phyloP scores from a whole-genome alignment of 2,329 filamentous ascomycete genomes.

The Pseudogymnoascus sp. region DNA sequence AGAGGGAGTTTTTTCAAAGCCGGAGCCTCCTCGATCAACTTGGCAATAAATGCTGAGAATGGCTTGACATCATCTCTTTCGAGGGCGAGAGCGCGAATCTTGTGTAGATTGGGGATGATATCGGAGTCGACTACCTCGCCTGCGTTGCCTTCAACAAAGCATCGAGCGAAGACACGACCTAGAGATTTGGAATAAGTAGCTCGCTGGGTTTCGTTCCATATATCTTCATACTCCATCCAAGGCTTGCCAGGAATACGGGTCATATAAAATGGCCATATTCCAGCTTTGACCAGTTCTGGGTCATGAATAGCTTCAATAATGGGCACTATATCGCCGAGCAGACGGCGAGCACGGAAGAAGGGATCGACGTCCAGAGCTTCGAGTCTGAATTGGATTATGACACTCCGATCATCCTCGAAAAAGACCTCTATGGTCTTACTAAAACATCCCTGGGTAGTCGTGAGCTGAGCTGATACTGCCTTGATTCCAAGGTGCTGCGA shows the following conservation, averaged over 20 bases:
- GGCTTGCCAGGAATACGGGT: conserved; percentile 19
- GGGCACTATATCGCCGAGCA: conserved; percentile 20
- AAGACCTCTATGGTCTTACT: conserved; percentile 22
- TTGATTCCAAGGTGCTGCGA: conserved; percentile 12
- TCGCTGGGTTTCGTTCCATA: not conserved
- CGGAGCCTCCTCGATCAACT: not conserved
- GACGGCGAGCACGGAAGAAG: conserved; percentile 17
- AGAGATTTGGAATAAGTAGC: not conserved
- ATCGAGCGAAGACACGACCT: not conserved
- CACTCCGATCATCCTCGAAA: conserved; percentile 15
- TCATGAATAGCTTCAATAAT: conserved; percentile 16
- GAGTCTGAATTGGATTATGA: conserved; percentile 22
- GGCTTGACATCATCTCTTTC: conserved; percentile 1
- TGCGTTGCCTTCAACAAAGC: not conserved
- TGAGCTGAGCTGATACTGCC: conserved; percentile 17
- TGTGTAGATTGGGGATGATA: not conserved
- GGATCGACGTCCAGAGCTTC: conserved; percentile 18
- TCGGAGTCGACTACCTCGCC: not conserved
- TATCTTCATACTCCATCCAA: conserved; percentile 13
- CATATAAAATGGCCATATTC: conserved; percentile 21
- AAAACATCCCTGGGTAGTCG: conserved; percentile 20
- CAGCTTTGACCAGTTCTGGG: conserved; percentile 17
- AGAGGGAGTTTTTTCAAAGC: not conserved
- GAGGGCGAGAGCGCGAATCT: not conserved
- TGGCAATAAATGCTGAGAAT: not conserved